phyloP scores from a whole-genome alignment of 2,329 filamentous ascomycete genomes.

The Diaporthe vaccinii region DNA sequence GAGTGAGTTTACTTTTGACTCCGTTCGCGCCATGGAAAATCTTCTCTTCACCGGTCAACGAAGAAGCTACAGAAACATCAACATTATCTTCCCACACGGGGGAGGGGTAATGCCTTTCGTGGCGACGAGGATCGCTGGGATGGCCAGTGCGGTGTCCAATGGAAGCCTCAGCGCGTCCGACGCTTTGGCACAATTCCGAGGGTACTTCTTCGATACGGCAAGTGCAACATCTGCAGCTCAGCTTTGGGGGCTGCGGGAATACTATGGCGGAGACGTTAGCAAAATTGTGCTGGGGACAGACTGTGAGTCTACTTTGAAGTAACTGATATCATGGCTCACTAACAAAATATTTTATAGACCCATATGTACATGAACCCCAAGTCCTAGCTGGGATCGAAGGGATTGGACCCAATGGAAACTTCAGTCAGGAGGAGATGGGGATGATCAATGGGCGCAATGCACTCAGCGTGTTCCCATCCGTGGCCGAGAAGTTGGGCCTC shows the following conservation, averaged over 20 bases:
- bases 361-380: background rate
- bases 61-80: background rate
- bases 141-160: background rate
- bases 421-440: background rate
- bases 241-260: background rate
- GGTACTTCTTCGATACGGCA: background rate
- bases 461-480: background rate
- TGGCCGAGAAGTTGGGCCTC: background rate
- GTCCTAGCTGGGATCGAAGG: background rate
- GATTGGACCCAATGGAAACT: background rate
- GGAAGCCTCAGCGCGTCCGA: background rate
- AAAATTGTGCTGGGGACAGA: background rate
- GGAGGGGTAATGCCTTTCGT: constrained; percentile 1
- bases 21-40: constrained; percentile 10
- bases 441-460: background rate
- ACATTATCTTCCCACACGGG: background rate
- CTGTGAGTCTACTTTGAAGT: background rate
- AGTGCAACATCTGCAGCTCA: constrained; percentile 1
- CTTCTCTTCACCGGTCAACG: background rate
- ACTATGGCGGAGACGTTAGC: background rate
- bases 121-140: background rate
- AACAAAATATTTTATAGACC: background rate
- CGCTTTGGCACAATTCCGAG: background rate
- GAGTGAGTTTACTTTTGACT: background rate
- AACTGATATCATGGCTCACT: background rate